Conservation (phyloP, 805 yeast genomes). For the Candida quercuum region DNA sequence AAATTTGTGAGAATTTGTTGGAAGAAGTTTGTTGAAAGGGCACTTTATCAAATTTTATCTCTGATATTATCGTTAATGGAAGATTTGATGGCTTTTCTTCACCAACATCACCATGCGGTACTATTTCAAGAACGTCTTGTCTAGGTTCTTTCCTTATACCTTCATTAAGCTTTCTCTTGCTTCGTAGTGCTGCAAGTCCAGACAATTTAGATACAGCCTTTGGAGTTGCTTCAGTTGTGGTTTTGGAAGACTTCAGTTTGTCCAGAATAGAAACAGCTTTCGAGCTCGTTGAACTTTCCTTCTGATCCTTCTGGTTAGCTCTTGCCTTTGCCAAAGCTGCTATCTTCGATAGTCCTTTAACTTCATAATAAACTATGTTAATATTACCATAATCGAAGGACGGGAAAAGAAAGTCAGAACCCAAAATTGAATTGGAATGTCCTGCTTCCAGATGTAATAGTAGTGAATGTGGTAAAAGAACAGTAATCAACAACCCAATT, state of each 20-base stretch:
- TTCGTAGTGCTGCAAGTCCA: constrained; percentile 1
- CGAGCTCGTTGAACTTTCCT: not conserved
- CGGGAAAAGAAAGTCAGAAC: not conserved
- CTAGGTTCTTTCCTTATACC: not conserved
- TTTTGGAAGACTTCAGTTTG: constrained; percentile 6
- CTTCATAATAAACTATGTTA: constrained; percentile 2
- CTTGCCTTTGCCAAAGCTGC: constrained; percentile 21
- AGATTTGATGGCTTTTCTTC: too few relatives aligned
- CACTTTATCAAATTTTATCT: constrained; percentile 1
- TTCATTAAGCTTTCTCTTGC: not conserved
- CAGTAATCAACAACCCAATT: constrained; percentile 4
- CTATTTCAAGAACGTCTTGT: too few relatives aligned
- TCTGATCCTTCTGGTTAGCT: constrained; percentile 10
- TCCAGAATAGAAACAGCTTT: constrained; percentile 17
- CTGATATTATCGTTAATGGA: not conserved
- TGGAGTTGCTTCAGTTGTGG: not conserved
- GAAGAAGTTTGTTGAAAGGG: constrained; percentile 1
- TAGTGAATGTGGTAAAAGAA: not conserved
- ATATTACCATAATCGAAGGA: not conserved
- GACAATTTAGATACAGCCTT: constrained; percentile 1
- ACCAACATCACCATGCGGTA: too few relatives aligned
- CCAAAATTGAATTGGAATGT: constrained; percentile 6
- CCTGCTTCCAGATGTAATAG: too few relatives aligned
- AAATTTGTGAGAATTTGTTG: not conserved
- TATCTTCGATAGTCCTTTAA: constrained; percentile 15